Conservation (phyloP, 2,329 filamentous ascomycete genomes). For the Tolypocladium tropicale region DNA sequence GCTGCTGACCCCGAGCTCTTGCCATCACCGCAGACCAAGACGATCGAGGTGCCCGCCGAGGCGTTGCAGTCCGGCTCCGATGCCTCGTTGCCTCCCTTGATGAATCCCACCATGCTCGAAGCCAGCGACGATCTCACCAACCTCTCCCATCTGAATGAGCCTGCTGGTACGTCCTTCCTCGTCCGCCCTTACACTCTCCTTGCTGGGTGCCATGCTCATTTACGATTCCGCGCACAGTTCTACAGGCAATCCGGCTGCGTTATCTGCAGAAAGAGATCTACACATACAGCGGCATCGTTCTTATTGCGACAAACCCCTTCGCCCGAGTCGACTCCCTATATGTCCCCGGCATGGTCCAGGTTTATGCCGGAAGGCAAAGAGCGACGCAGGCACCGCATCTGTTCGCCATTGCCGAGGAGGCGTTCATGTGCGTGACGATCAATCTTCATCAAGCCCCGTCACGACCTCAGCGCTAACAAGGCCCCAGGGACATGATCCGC, state of each 20-base stretch:
- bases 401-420: slow-evolving; percentile 97
- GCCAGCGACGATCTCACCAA: slow-evolving; percentile 97
- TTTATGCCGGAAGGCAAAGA: slow-evolving; percentile 94
- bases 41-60: slow-evolving; percentile 64
- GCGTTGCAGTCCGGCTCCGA: slow-evolving; percentile 70
- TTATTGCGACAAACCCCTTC: slow-evolving; percentile 98
- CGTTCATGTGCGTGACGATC: slow-evolving; percentile 68
- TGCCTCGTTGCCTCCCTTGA: slow-evolving; percentile 74
- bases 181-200: not conserved
- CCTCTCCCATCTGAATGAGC: slow-evolving; percentile 94
- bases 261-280: slow-evolving; percentile 99
- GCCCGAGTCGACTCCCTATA: slow-evolving; percentile 96
- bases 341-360: slow-evolving; percentile 98
- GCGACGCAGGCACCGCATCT: slow-evolving; percentile 95
- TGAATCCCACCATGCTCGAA: slow-evolving; percentile 98
- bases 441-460: not conserved
- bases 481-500: slow-evolving; percentile 79
- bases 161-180: slow-evolving; percentile 59
- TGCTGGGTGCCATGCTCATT: slow-evolving; percentile 9
- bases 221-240: slow-evolving; percentile 43
- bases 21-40: slow-evolving; percentile 52
- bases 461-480: slow-evolving; percentile 22
- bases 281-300: slow-evolving; percentile 96
- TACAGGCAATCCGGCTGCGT: slow-evolving; percentile 94
- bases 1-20: slow-evolving; percentile 5